Evolutionary conservation across 148 eudicot species (phyloP).

Genomic region (Vaccinium darrowii): DNA sequence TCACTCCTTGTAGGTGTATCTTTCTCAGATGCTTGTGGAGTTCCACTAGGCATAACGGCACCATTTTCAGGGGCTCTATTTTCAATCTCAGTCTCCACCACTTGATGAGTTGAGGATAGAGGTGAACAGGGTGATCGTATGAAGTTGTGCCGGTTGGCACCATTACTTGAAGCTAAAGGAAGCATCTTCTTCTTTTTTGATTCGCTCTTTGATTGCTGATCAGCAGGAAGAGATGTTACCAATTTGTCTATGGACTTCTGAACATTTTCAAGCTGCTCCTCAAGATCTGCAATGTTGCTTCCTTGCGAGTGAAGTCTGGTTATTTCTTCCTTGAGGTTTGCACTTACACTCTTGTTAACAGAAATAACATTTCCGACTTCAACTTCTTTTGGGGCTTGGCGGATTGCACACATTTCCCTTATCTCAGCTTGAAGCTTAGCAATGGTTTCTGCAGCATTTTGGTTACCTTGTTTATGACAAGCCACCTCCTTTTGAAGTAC

Average conservation of each 20-base stretch:
- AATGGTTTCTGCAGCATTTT: constrained; percentile 95
- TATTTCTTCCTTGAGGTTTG: constrained; percentile 92
- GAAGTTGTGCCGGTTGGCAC: constrained; percentile 50
- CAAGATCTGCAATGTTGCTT: constrained; percentile 75
- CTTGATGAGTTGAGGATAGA: constrained; percentile 59
- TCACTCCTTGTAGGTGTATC: constrained; percentile 65
- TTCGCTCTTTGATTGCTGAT: constrained; percentile 49
- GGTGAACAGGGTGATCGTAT: constrained; percentile 83
- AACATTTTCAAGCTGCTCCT: constrained; percentile 92
- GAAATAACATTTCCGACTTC: constrained; percentile 44
- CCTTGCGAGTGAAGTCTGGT: constrained; percentile 96
- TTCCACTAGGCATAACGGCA: constrained; percentile 34
- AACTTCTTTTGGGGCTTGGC: constrained; percentile 42
- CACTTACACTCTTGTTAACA: constrained; percentile 81
- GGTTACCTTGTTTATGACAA: constrained; percentile 89
- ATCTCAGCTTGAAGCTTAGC: constrained; percentile 91
- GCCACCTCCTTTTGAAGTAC: constrained; percentile 92
- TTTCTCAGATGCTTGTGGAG: constrained; percentile 46
- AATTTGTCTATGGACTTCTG: constrained; percentile 86
- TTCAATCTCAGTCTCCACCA: constrained; percentile 60
- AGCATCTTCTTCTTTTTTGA: constrained; percentile 68
- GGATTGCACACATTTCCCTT: constrained; percentile 63
- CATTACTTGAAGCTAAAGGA: constrained; percentile 73
- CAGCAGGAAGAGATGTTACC: constrained; percentile 76
- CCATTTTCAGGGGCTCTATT: constrained; percentile 61